Base-by-base conservation (phyloP, 1,284 basidiomycete genomes). In the Sanguinoderma infundibulare region DNA sequence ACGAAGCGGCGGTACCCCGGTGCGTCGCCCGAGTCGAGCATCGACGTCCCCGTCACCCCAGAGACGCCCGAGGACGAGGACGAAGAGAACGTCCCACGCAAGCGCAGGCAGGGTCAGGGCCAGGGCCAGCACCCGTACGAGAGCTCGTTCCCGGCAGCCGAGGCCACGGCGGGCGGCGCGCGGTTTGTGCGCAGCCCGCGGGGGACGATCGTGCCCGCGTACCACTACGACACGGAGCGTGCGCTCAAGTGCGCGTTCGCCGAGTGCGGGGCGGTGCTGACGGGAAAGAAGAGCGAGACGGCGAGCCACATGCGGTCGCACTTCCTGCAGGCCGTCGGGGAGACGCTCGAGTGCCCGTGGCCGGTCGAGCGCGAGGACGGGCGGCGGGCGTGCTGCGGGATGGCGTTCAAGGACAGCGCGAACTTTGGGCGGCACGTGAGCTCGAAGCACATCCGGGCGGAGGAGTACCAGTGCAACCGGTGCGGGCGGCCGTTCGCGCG, bases 321-420 rank as follows among this genome's bases (percentile, higher is more conserved):
- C 62, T 66, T 66, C 40, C 42, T 57, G 14, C 42, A 54, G 15
- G 60, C 46, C 3, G 49, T 32, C 39, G 60, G 49, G 14, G 55
- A 61, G 47, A 50, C 52, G 52, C 57, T 66, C 24, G 17, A 24
- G 20, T 66, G 65, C 42, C 65, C 64, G 10, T 66, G 64, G 64
- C 22, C 51, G 22, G 49, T 42, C 15, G 36, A 22, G 32, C 30
- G n/a, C 44, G 55, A 51, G 47, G 26, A 35, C 36, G 62, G 55
- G 22, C 20, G 30, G 42, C 17, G 40, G 8, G 57, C 20, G 47
- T 56, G 53, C 46, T 66, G 65, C 55, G 60, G 57, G 28, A 61
- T 58, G 62, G 39, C 60, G 49, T 66, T 66, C 65, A 59, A 56
- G 55, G 65, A 66, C 62, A 63, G 62, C 62, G 65, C 65, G 57